Evolutionary conservation across 140 eudicot genomes (phyloP), one percentile per base, ranked within the genome.

Genomic region (Cichorium intybus): DNA sequence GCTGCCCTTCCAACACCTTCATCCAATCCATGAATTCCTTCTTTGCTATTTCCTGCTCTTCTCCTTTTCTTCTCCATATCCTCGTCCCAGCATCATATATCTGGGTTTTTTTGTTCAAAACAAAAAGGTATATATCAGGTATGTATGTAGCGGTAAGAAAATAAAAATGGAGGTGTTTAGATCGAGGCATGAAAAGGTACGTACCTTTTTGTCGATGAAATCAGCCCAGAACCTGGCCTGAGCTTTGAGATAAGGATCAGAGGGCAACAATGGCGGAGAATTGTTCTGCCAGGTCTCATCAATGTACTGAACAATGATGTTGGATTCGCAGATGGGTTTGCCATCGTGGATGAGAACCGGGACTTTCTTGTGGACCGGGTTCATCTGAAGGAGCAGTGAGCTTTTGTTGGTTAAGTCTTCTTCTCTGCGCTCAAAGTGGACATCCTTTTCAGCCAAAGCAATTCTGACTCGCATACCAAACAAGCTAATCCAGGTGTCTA

Each of bases 191-290:
- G 4, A 3, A 12, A 17, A 64, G 6, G 16, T 46, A 24, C 20
- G 4, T 35, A 66, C 76, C 78, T 59, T 77, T 7, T 72, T 66
- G 66, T 77, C 82, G 10, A 66, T 27, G 39, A 34, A 77, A 50
- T 77, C 73, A 20, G 69, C 77, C 81, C 81, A 77, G 34, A 70
- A 70, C 41, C 81, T 45, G 16, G 81, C 75, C 23, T 77, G 69
- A 47, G 81, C 77, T 43, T 68, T 48, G 16, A 45, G 64, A 60
- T 59, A 68, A 26, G 80, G 80, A 43, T 68, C 80, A 20, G 57
- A 59, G 20, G 80, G 75, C 62, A 76, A 14, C 52, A 76, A 35
- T 6, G 68, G 39, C 0, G 77, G 37, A 33, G 72, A 10, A 9
- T 67, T 43, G 43, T 62, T 7, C 4, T 22, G 22, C 77, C 81